Base-by-base conservation (phyloP, 495 filamentous ascomycete genomes). In the Gamarada debralockiae region DNA sequence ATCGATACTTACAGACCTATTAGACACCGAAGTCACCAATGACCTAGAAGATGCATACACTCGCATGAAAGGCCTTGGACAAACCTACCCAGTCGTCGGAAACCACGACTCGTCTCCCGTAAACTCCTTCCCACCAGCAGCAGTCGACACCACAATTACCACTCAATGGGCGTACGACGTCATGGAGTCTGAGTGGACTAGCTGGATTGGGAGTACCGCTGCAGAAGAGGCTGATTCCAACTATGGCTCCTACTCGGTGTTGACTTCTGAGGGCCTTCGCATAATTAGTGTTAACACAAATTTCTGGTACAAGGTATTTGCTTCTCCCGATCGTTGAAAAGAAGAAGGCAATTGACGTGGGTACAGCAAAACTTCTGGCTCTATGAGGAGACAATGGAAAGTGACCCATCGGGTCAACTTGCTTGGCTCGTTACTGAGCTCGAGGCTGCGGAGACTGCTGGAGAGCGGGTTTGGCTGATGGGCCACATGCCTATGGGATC, bases 231-330 rank as follows among this genome's bases (percentile, higher is more conserved):
- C n/a, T n/a, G 68, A 62, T 6, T 56, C 64, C 34, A 62, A 73
- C 18, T 74, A 70, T 36, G 79, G 77, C 14, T 70, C 68, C 6
- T 83, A 81, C 50, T 76, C 77, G 4, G 67, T 62, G 10, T 58
- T 67, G 18, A 36, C 36, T 20, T 62, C 66, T 6, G 52, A 56
- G 38, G 64, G 62, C 15, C 67, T 83, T 4, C 68, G 75, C 21
- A 67, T 82, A 36, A 80, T 83, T 51, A 77, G 75, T 20, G 67
- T 80, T 53, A 83, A 76, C 63, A 80, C 73, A 38, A 75, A 77
- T 51, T 66, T 80, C 59, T 82, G 76, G 66, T 81, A 83, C 57
- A 71, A 70, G 48, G 66, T n/a, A n/a, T n/a, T n/a, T n/a, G n/a
- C n/a, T n/a, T n/a, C n/a, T n/a, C n/a, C n/a, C n/a, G n/a, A n/a